Conservation (phyloP, 192 early-diverging fungal species). For the Oehlia diaphana region DNA sequence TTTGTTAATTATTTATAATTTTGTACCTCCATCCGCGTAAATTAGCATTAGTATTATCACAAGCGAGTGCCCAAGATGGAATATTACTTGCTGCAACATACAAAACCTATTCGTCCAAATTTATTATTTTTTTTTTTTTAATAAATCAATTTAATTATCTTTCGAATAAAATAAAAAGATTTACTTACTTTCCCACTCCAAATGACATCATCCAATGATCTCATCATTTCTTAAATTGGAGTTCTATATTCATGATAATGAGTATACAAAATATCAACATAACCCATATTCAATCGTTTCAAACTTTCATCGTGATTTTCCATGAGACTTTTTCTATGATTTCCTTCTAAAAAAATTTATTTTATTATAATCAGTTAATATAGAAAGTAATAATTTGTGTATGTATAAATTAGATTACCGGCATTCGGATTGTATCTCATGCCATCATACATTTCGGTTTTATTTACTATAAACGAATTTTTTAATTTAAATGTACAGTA, state of each 20-base stretch:
- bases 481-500: too few relatives aligned
- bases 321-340: conserved; percentile 29
- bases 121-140: not conserved
- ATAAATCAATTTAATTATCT: not conserved
- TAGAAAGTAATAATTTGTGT: too few relatives aligned
- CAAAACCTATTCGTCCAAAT: conserved; percentile 20
- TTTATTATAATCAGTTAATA: not conserved
- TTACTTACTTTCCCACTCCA: conserved; percentile 46
- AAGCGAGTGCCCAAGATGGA: conserved; percentile 44
- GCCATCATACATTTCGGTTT: not conserved
- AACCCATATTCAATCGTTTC: conserved; percentile 35
- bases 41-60: not conserved
- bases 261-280: conserved; percentile 33
- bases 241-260: conserved; percentile 35
- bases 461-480: not conserved
- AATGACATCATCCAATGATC: conserved; percentile 59
- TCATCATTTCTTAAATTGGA: conserved; percentile 60
- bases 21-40: not conserved
- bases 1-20: not conserved
- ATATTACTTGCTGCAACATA: conserved; percentile 44
- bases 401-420: not conserved
- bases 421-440: not conserved
- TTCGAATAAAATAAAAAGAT: not conserved
- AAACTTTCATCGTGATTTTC: conserved; percentile 46
- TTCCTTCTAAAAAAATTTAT: conserved; percentile 19